Evolutionary conservation across 768 basidiomycete genomes (phyloP), one percentile per base, ranked within the genome.

Genomic region (Cystobasidium ongulense): DNA sequence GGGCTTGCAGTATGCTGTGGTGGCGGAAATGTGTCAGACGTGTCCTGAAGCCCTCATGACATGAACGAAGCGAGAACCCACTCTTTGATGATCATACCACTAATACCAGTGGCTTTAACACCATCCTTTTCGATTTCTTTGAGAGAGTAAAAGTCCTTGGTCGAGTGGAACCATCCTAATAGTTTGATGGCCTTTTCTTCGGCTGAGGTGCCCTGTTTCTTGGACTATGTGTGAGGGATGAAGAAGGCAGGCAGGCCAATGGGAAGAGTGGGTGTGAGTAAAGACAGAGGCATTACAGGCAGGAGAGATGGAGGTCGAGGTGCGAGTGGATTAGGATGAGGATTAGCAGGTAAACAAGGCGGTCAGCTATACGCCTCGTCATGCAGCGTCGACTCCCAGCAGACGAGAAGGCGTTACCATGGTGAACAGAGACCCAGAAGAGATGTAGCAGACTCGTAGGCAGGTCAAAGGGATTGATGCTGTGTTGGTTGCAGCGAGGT

Each of bases 11-110:
- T 27, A 71, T 59, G 33, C 65, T 67, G 36, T 23, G 31, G 38
- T 1, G 18, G 33, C 10, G 57, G 4, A 25, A 57, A 23, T 57
- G n/a, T 7, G n/a, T n/a, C 29, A 31, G 8, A 8, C n/a, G n/a
- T n/a, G n/a, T n/a, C n/a, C n/a, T n/a, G n/a, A n/a, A n/a, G n/a
- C n/a, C n/a, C n/a, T n/a, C n/a, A n/a, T n/a, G n/a, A n/a, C n/a
- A n/a, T 15, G 35, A 38, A 10, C 23, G 18, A 3, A 36, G 10
- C 23, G 23, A 27, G 23, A 21, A 50, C 65, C 43, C 65, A 67
- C 68, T 71, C 68, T 35, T 71, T 71, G 68, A 71, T 71, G 53
- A 71, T 25, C 68, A 71, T 71, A 5, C 53, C 54, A 52, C 33
- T 57, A 35, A 71, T 71, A 17, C 68, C 68, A 36, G 53, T 57